Evolutionary conservation across 371 early-diverging fungal species (phyloP).

Genomic region (Batrachochytrium dendrobatidis): DNA sequence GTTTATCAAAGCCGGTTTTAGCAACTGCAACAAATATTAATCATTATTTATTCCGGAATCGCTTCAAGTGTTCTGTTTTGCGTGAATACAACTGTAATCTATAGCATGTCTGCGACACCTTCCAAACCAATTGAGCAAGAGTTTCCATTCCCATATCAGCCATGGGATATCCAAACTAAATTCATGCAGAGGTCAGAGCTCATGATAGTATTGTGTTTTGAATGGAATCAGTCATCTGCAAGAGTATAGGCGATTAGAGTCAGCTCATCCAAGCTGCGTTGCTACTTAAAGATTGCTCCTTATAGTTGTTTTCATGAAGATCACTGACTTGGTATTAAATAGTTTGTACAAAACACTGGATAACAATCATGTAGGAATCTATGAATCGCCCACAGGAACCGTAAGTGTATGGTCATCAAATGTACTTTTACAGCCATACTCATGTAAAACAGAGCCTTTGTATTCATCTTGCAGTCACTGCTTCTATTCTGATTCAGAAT

Average conservation of each 20-base stretch:
- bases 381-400: constrained; percentile 90
- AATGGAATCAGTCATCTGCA: no score
- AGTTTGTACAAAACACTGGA: constrained; percentile 59
- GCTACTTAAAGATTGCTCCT: no score
- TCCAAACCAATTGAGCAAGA: background rate
- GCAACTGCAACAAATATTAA: no score
- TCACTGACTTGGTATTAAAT: background rate
- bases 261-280: background rate
- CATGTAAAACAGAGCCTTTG: background rate
- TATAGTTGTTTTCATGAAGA: no score
- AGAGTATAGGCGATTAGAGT: no score
- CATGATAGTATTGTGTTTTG: background rate
- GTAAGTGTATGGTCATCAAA: constrained; percentile 27
- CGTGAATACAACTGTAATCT: no score
- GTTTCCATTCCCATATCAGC: background rate
- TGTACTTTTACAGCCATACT: background rate
- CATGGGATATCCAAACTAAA: background rate
- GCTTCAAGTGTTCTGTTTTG: no score
- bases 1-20: no score
- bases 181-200: background rate
- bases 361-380: constrained; percentile 64
- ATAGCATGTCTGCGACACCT: no score
- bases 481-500: no score
- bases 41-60: no score
- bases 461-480: no score